Base-by-base conservation (phyloP, 306 rosid species). In the Fagus crenata region DNA sequence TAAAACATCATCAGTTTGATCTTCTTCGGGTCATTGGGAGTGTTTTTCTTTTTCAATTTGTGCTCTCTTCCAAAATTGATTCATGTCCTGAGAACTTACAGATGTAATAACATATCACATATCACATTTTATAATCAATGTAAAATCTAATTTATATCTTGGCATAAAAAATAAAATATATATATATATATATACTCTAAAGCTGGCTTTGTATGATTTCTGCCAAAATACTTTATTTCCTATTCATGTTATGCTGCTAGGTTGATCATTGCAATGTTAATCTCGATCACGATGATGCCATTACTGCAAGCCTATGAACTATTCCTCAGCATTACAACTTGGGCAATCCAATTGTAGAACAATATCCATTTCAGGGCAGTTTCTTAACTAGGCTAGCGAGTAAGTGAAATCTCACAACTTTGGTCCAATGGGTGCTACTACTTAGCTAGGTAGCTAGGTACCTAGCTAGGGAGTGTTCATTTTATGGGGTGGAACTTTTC, bases 1-100 rank as follows among this genome's bases (percentile, higher is more conserved):
- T 37, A 69, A 80, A 75, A 51, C 60, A 28, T 83, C 80, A 40
- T 69, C 60, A 63, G 39, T 61, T n/a, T 78, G 70, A 7, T 74
- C 55, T 65, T 60, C 49, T 60, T 18, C 39, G 4, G 33, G 40
- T 77, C 22, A 40, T 31, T 65, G 43, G 55, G 46, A 61, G 54
- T 53, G 56, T 56, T 39, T 73, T 69, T 60, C 49, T 15, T 65
- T 14, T 35, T 14, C 13, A 8, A 60, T 4, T 43, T 22, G 17
- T 53, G 43, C 61, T 61, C 43, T 60, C 35, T 32, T 53, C 18
- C n/a, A n/a, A 67, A 58, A 67, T 40, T 18, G 7, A 32, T 3
- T 59, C 39, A 15, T 37, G 13, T 5, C 17, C 69, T 36, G 41
- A 3, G 18, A 36, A 2, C 37, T 60, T 60, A 7, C 40, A 60